These are phyloP conservation scores for Phytophthora pluvialis DNA, from an alignment of 352 stramenopile species.

Conservation along the genomic window DNA sequence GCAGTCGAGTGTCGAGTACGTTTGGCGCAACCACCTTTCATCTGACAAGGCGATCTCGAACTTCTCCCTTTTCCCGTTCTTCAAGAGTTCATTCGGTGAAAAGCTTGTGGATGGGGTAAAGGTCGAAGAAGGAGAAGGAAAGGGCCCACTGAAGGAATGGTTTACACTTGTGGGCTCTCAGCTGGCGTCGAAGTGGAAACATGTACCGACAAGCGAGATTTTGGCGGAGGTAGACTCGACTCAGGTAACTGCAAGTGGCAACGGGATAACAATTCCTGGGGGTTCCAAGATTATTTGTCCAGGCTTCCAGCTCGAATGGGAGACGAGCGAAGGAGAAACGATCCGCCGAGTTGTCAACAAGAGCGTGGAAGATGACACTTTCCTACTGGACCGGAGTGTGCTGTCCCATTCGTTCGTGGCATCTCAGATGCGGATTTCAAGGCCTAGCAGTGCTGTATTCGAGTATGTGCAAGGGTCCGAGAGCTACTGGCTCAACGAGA, in stretches of 20 bases:
- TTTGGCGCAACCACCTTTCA: constrained; percentile 39
- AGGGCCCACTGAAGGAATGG: constrained; percentile 80
- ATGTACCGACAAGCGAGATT: constrained; percentile 21
- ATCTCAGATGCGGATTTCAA: constrained; percentile 47
- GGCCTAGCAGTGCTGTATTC: constrained; percentile 50
- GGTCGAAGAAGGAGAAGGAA: constrained; percentile 82
- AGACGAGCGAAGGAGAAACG: constrained; percentile 26
- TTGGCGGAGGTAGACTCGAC: constrained; percentile 10
- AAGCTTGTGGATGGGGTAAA: constrained; percentile 60
- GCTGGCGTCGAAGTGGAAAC: constrained; percentile 55
- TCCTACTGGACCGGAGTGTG: constrained; percentile 59
- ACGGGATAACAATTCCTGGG: constrained; percentile 49
- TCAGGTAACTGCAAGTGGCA: constrained; percentile 50
- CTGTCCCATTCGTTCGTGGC: constrained; percentile 42
- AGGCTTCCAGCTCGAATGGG: constrained; percentile 50
- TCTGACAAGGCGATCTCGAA: constrained; percentile 10
- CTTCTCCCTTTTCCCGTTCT: constrained; percentile 66
- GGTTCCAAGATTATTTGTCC: constrained; percentile 24
- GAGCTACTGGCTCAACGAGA: constrained; percentile 67
- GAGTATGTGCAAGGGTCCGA: constrained; percentile 70
- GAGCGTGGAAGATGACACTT: constrained; percentile 41
- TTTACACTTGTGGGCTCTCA: constrained; percentile 51
- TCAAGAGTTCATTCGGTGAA: constrained; percentile 71
- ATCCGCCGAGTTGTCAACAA: constrained; percentile 61
- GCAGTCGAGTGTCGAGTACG: constrained; percentile 41